Percentiles rank a stretch among this genome's conserved stretches.
Evolutionary conservation across 2,329 filamentous ascomycete species (phyloP).

Genomic region (Leptographium wingfieldii): DNA sequence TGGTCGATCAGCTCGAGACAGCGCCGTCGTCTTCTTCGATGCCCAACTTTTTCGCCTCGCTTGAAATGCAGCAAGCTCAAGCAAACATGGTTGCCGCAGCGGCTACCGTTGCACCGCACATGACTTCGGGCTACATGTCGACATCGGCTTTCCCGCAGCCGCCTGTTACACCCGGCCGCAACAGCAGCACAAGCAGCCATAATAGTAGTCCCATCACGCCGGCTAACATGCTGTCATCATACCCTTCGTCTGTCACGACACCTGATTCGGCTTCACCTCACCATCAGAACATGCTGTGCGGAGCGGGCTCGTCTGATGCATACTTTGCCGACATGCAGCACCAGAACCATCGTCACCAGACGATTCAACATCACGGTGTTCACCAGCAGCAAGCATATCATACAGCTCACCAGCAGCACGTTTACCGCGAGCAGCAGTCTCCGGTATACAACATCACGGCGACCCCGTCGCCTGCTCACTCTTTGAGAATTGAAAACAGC

Average conservation of each 20-base stretch:
- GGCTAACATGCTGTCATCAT: slow-evolving; percentile 69
- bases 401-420: slow-evolving; percentile 22
- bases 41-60: slow-evolving; percentile 5
- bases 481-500: slow-evolving; percentile 6
- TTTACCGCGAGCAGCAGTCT: not conserved
- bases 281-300: not conserved
- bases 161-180: slow-evolving; percentile 10
- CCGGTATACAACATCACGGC: not conserved
- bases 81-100: not conserved
- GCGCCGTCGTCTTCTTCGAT: slow-evolving; percentile 19
- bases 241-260: slow-evolving; percentile 68
- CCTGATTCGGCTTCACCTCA: slow-evolving; percentile 6
- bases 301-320: slow-evolving; percentile 7
- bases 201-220: slow-evolving; percentile 34
- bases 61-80: slow-evolving; percentile 3
- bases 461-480: slow-evolving; percentile 2
- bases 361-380: not conserved
- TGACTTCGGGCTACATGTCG: slow-evolving; percentile 2
- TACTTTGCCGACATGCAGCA: slow-evolving; percentile 7
- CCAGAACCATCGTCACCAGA: not conserved
- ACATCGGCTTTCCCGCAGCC: slow-evolving; percentile 2
- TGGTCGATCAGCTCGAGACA: slow-evolving; percentile 19
- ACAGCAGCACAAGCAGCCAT: slow-evolving; percentile 9
- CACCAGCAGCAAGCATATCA: slow-evolving; percentile 29
- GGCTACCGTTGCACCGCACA: not conserved